phyloP scores from a whole-genome alignment of 495 filamentous ascomycete genomes.

The Annulohypoxylon stygium region DNA sequence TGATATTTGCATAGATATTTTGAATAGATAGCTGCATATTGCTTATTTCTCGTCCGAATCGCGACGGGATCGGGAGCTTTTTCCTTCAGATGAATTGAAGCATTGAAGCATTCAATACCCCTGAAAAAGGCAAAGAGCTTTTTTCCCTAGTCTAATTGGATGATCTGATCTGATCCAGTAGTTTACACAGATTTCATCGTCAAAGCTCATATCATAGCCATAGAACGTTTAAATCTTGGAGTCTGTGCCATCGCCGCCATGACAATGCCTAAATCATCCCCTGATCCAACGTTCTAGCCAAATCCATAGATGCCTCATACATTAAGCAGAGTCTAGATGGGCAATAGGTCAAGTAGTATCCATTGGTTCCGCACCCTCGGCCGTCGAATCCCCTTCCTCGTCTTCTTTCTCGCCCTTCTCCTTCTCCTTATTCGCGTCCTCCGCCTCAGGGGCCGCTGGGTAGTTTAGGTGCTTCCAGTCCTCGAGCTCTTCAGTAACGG shows the following conservation, averaged over 20 bases:
- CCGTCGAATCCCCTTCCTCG: constrained; percentile 49
- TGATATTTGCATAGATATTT: background rate
- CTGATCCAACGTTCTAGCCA: constrained; percentile 3
- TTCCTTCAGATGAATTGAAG: background rate
- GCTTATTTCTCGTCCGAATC: constrained; percentile 2
- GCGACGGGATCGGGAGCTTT: background rate
- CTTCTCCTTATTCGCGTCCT: constrained; percentile 36
- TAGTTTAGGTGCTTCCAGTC: constrained; percentile 88
- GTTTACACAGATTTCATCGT: background rate
- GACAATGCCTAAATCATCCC: constrained; percentile 16
- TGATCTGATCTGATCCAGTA: background rate
- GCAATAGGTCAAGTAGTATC: constrained; percentile 24
- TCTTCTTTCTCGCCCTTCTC: constrained; percentile 49
- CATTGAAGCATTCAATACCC: background rate
- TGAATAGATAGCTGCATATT: background rate
- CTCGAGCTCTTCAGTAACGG: constrained; percentile 94
- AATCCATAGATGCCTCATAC: background rate
- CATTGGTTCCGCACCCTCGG: constrained; percentile 34
- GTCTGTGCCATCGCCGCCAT: constrained; percentile 15
- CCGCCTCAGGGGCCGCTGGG: constrained; percentile 56
- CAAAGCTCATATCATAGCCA: background rate
- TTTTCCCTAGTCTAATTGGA: background rate
- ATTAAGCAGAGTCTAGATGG: background rate
- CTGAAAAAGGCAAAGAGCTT: background rate
- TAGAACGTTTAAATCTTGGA: constrained; percentile 1